phyloP scores from a whole-genome alignment of 2,329 filamentous ascomycete genomes.

The Claviceps monticola region DNA sequence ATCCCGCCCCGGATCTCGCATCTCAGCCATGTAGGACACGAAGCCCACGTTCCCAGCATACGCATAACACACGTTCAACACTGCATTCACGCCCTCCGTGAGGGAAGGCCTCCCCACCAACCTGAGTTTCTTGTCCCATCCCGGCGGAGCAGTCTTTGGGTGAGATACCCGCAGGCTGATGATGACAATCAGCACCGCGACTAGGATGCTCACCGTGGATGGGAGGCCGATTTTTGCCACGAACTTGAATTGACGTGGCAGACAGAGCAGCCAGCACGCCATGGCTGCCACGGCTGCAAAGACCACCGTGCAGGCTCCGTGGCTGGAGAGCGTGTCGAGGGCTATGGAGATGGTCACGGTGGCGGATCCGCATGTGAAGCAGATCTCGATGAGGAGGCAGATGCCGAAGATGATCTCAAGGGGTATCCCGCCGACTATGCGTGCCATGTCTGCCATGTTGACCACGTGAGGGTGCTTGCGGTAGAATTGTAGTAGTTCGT shows the following conservation, averaged over 20 bases:
- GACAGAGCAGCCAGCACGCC: slow-evolving; percentile 39
- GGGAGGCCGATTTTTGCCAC: slow-evolving; percentile 18
- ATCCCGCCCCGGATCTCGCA: slow-evolving; percentile 17
- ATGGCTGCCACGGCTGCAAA: slow-evolving; percentile 35
- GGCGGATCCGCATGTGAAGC: slow-evolving; percentile 54
- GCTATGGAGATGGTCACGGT: slow-evolving; percentile 53
- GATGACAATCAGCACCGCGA: slow-evolving; percentile 23
- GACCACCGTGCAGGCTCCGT: slow-evolving; percentile 49
- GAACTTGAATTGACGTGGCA: slow-evolving; percentile 59
- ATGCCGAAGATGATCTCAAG: slow-evolving; percentile 23
- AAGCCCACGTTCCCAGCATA: slow-evolving; percentile 25
- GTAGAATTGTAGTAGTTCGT: slow-evolving; percentile 48
- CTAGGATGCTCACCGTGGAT: slow-evolving; percentile 20
- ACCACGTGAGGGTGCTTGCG: slow-evolving; percentile 52
- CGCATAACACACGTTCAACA: slow-evolving; percentile 22
- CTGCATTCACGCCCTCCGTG: slow-evolving; percentile 18
- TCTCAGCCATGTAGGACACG: slow-evolving; percentile 22
- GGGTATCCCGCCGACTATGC: slow-evolving; percentile 28
- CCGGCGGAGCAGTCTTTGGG: slow-evolving; percentile 15
- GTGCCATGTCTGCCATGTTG: slow-evolving; percentile 57
- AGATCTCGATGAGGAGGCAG: slow-evolving; percentile 60
- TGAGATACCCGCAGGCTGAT: slow-evolving; percentile 19
- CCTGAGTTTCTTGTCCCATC: slow-evolving; percentile 17
- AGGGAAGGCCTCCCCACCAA: slow-evolving; percentile 18
- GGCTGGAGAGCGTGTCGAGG: slow-evolving; percentile 51